phyloP scores from a whole-genome alignment of 75 land plant genomes.

The Isoetes taiwanensis region DNA sequence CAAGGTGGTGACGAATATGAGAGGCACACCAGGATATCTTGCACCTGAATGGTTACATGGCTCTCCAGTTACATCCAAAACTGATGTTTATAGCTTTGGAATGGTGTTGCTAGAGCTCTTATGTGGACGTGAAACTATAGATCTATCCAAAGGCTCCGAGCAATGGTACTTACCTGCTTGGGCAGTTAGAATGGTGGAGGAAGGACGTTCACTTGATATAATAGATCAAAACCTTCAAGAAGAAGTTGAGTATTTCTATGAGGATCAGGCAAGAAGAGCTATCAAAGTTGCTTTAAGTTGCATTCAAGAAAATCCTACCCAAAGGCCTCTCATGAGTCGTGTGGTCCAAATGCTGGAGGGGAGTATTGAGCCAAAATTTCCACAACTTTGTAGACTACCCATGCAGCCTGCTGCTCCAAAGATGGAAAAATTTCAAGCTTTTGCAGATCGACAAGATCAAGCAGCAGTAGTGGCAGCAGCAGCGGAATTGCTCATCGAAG shows the following conservation, averaged over 20 bases:
- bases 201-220: neutral
- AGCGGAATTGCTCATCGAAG: too few relatives aligned
- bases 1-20: slow-evolving; percentile 7
- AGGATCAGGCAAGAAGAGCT: neutral
- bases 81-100: slow-evolving; percentile 19
- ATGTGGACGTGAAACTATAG: slow-evolving; percentile 7
- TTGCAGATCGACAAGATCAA: too few relatives aligned
- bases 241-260: slow-evolving; percentile 5
- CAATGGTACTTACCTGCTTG: slow-evolving; percentile 6
- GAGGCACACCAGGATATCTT: slow-evolving; percentile 17
- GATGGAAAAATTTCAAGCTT: too few relatives aligned
- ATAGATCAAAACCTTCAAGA: neutral
- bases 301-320: neutral
- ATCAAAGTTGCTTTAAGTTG: neutral
- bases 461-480: too few relatives aligned
- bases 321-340: neutral
- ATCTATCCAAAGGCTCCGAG: slow-evolving; percentile 1
- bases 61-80: neutral
- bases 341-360: slow-evolving; percentile 6
- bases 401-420: neutral
- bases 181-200: neutral
- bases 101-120: slow-evolving; percentile 19
- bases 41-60: slow-evolving; percentile 14
- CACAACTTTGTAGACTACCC: neutral
- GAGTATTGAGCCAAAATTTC: neutral